A percentile compares a stretch with the other conserved stretches of the same genome.
Evolutionary conservation across 2,329 filamentous ascomycete species (phyloP).

Genomic region (Thielaviopsis cerberus): DNA sequence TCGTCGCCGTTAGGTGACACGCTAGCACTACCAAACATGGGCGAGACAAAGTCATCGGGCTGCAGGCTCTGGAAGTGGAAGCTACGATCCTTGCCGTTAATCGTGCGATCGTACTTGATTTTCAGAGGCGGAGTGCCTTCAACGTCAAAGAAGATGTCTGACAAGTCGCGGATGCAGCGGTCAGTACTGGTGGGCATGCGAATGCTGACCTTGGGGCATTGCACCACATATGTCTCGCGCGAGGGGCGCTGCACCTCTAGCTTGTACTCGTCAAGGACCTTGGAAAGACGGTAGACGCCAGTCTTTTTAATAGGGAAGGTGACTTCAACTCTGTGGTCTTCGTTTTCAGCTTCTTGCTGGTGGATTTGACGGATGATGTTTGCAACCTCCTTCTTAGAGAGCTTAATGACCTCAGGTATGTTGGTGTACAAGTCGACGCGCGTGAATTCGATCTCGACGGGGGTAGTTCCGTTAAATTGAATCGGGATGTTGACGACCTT

Average conservation of each 20-base stretch:
- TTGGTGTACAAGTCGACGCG: conserved; percentile 71
- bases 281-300: conserved; percentile 68
- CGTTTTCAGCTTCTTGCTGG: conserved; percentile 44
- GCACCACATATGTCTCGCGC: conserved; percentile 66
- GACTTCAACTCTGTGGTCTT: conserved; percentile 44
- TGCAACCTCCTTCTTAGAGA: conserved; percentile 56
- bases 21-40: conserved; percentile 45
- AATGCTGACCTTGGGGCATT: conserved; percentile 65
- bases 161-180: conserved; percentile 74
- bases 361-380: conserved; percentile 51
- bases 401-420: conserved; percentile 58
- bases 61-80: conserved; percentile 88
- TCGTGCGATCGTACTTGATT: conserved; percentile 74
- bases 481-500: conserved; percentile 56
- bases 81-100: conserved; percentile 67
- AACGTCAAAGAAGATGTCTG: conserved; percentile 66
- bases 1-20: conserved; percentile 40
- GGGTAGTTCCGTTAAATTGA: conserved; percentile 81
- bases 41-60: conserved; percentile 67
- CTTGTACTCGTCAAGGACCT: conserved; percentile 82
- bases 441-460: conserved; percentile 72
- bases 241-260: conserved; percentile 66
- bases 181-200: conserved; percentile 41
- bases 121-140: conserved; percentile 78
- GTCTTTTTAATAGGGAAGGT: conserved; percentile 65